Conservation (phyloP, 129 eudicot genomes). For the Centrapalus pauciflorus region DNA sequence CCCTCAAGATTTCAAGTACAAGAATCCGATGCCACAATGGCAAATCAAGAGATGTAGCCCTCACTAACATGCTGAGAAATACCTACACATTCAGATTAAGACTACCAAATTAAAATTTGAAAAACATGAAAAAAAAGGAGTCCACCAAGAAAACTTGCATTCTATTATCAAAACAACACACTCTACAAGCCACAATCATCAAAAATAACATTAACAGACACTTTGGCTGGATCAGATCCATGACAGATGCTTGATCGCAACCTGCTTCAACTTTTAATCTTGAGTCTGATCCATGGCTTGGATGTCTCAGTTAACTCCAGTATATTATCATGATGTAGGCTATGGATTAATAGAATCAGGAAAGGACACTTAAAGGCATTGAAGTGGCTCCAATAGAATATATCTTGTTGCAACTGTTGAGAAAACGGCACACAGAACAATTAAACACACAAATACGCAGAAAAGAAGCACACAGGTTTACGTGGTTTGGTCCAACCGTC, state of each 20-base stretch:
- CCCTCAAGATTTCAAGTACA: conserved; percentile 98
- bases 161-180: not conserved
- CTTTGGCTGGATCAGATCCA: conserved; percentile 7
- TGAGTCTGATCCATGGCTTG: not conserved
- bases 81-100: conserved; percentile 48
- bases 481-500: no score
- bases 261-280: not conserved
- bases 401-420: not conserved
- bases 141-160: conserved; percentile 12
- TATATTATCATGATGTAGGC: not conserved
- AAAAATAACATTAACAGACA: conserved; percentile 3
- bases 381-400: not conserved
- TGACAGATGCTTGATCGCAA: no score
- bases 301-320: no score
- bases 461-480: no score
- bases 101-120: not conserved
- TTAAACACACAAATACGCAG: no score
- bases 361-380: not conserved
- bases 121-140: not conserved
- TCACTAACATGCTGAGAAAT: conserved; percentile 95
- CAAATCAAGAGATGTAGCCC: conserved; percentile 83
- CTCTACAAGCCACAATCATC: not conserved
- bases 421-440: no score
- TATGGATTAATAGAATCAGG: not conserved
- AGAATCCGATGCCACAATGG: conserved; percentile 99